Evolutionary conservation across 441 rosid genomes (phyloP), one percentile per base, ranked within the genome.

Genomic region (Bruguiera hainesii): DNA sequence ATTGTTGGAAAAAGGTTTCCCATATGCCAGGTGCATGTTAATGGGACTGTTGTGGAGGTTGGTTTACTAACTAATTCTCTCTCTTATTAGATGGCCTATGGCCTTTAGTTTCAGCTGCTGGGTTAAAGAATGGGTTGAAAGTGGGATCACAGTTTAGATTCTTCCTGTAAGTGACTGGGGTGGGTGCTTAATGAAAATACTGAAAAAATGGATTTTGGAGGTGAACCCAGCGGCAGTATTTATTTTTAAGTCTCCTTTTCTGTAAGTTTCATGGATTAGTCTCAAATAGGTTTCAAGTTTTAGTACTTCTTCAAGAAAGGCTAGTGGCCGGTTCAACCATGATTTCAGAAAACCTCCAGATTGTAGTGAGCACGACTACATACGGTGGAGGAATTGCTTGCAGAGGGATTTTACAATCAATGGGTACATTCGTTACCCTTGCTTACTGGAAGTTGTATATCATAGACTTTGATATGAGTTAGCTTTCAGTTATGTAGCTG

Each of bases 371-470:
- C 64, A 71, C 68, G 91, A 91, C 75, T 84, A 75, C 73, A 63
- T 77, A 59, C 90, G 89, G 37, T 87, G 87, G 83, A 83, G 74
- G 68, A 86, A 86, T 70, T 83, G 86, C 80, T 65, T 89, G 76
- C 87, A 80, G 70, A 79, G 93, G 52, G 97, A 89, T 79, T 86
- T 91, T 65, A 89, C 97, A 26, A 86, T 91, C 55, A 91, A 89
- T 65, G 86, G 93, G 96, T 87, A 76, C 29, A 60, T 71, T 33
- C 11, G 20, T 64, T 8, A 20, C 6, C 33, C 73, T 63, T 60
- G 51, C 42, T 59, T 57, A 55, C 20, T 55, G 23, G n/a, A 63
- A 63, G 37, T 46, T 26, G 18, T 53, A 31, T 48, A 18, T 46
- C 56, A 28, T 28, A 46, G 18, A 25, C 20, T 10, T 25, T 29